phyloP scores from a whole-genome alignment of 768 basidiomycete species.

The Termitomyces sp. region DNA sequence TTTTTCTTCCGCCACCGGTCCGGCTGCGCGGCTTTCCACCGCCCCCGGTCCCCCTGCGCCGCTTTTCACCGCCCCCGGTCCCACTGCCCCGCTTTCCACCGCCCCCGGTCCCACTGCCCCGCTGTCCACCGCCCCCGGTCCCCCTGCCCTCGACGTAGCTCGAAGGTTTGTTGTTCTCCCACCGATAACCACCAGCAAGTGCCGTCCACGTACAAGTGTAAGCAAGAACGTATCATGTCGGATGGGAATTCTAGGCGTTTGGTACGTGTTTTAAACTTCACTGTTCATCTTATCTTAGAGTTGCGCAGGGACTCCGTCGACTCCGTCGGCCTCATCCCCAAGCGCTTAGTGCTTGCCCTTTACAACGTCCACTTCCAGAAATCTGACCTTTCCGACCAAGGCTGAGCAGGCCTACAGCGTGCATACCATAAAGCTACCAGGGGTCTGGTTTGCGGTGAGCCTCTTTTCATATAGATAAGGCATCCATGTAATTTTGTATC shows the following conservation, averaged over 20 bases:
- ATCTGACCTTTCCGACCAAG: constrained; percentile 32
- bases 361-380: constrained; percentile 51
- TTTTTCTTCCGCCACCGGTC: no score
- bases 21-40: no score
- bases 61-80: no score
- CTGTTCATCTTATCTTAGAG: not conserved
- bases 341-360: constrained; percentile 56
- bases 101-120: no score
- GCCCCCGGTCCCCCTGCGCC: no score
- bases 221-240: constrained; percentile 39
- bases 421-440: constrained; percentile 37
- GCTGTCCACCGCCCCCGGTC: no score
- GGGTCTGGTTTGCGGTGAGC: constrained; percentile 64
- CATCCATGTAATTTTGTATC: constrained; percentile 19
- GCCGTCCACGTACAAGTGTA: constrained; percentile 64
- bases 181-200: constrained; percentile 49
- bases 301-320: constrained; percentile 58
- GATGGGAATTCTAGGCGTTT: constrained; percentile 51
- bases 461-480: not conserved
- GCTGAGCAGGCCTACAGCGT: constrained; percentile 23
- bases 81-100: no score
- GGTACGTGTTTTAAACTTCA: constrained; percentile 24
- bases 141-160: no score
- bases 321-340: constrained; percentile 52
- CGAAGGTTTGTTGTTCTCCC: no score